Evolutionary conservation across 345 rosid species (phyloP).

Genomic region (Gossypium ekmanianum): DNA sequence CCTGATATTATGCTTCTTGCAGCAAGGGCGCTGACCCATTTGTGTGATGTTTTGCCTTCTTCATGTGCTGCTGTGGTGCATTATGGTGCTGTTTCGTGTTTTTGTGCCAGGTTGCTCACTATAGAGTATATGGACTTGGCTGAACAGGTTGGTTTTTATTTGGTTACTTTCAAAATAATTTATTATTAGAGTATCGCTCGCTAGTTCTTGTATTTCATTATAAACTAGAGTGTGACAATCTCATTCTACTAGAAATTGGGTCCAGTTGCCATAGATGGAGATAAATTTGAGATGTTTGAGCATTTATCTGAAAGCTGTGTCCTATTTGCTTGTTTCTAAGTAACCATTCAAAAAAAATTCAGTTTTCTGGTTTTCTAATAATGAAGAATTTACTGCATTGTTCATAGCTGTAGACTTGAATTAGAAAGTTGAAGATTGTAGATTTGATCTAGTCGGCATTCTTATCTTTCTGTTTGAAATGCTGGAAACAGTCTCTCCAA

Average conservation of each 20-base stretch:
- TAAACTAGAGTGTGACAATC: not conserved
- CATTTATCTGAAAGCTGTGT: not conserved
- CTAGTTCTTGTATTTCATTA: not conserved
- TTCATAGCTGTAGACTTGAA: not conserved
- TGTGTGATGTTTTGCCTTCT: slow-evolving; percentile 95
- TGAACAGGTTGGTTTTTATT: slow-evolving; percentile 66
- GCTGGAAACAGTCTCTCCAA: slow-evolving; percentile 74
- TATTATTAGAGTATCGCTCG: not conserved
- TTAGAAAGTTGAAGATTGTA: not conserved
- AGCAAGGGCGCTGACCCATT: slow-evolving; percentile 93
- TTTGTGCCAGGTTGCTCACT: slow-evolving; percentile 87
- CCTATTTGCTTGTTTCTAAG: not conserved
- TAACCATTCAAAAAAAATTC: not conserved
- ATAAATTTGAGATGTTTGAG: not conserved
- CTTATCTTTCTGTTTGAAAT: slow-evolving; percentile 14
- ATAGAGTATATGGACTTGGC: slow-evolving; percentile 99
- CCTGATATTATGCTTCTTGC: slow-evolving; percentile 99
- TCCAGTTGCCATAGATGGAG: not conserved
- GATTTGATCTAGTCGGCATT: not conserved
- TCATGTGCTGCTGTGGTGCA: slow-evolving; percentile 98
- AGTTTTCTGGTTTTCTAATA: not conserved
- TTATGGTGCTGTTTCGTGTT: slow-evolving; percentile 89
- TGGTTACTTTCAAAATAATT: not conserved
- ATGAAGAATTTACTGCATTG: not conserved
- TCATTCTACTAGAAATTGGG: not conserved